Evolutionary conservation across 2,329 filamentous ascomycete species (phyloP), one percentile per base, ranked within the genome.

Genomic region (Alternaria postmessia): DNA sequence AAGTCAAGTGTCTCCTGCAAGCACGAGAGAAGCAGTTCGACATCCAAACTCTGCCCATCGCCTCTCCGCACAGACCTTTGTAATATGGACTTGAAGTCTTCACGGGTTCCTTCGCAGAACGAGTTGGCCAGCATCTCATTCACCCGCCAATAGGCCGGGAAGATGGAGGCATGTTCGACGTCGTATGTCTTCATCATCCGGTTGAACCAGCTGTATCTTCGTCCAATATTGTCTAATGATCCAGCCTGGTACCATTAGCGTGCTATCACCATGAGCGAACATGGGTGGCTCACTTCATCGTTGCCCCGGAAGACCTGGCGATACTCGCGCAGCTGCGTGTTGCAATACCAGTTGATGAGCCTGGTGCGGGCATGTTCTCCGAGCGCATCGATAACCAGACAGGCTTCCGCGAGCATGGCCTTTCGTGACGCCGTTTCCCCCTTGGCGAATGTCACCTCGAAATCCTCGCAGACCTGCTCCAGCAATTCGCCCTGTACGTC

Each of bases 381-480:
- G 20, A 99, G 83, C 12, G 95, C 93, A 81, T 99, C 95, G 86
- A 97, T 94, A 38, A 99, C 94, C 64, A 92, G 83, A 76, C 95
- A 98, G 0, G 92, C 93, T 79, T 99, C 95, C 36, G 90, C 84
- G 57, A 99, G 85, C 76, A 90, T 89, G 14, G 84, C 86, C 67
- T 87, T 88, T 67, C 89, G 89, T 58, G 87, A 83, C 3, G 84
- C 83, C 14, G 97, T 88, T 79, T 98, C 94, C 22, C 88, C 89
- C 79, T 94, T 96, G 20, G 94, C 90, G 79, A 98, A 99, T 0
- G 92, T 91, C 59, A 97, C 87, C 82, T 99, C 95, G 75, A 99
- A 99, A 79, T 99, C 95, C 80, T 98, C 95, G 77, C 95, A 99
- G n/a, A 99, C 91, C 80, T 99, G 95, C 81, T 99, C 95, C 58